Evolutionary conservation across 345 rosid genomes (phyloP).

Genomic region (Aegle marmelos): DNA sequence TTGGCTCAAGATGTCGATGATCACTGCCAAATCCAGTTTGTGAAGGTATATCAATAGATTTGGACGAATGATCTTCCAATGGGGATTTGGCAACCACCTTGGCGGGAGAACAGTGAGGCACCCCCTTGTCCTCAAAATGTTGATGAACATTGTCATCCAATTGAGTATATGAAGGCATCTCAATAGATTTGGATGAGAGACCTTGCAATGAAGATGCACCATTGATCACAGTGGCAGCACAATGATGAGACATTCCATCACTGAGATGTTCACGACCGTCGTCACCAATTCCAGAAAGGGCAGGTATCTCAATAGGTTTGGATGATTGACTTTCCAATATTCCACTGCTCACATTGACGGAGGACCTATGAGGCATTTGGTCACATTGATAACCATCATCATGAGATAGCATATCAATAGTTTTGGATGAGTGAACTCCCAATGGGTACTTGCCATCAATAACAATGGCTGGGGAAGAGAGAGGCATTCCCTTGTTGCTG

Average conservation of each 20-base stretch:
- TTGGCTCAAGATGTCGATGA: background rate
- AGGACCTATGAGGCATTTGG: constrained; percentile 9
- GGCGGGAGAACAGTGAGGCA: constrained; percentile 17
- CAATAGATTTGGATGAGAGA: constrained; percentile 6
- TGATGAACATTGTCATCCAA: constrained; percentile 4
- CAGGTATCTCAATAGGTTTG: background rate
- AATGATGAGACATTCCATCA: constrained; percentile 10
- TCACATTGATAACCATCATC: background rate
- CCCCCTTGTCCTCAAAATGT: constrained; percentile 4
- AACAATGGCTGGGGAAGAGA: constrained; percentile 11
- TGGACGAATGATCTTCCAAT: constrained; percentile 15
- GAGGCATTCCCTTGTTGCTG: constrained; percentile 4
- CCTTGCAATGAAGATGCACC: constrained; percentile 27
- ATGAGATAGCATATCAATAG: background rate
- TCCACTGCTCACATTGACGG: constrained; percentile 13
- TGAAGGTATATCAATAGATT: constrained; percentile 7
- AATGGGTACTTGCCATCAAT: constrained; percentile 21
- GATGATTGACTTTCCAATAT: constrained; percentile 19
- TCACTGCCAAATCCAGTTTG: background rate
- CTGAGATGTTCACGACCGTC: background rate
- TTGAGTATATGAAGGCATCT: background rate
- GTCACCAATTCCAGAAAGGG: background rate
- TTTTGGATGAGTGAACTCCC: constrained; percentile 12
- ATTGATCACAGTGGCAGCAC: constrained; percentile 12
- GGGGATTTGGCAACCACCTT: constrained; percentile 25